Conservation (phyloP, 2,329 filamentous ascomycete species). For the Penicillium sp. region DNA sequence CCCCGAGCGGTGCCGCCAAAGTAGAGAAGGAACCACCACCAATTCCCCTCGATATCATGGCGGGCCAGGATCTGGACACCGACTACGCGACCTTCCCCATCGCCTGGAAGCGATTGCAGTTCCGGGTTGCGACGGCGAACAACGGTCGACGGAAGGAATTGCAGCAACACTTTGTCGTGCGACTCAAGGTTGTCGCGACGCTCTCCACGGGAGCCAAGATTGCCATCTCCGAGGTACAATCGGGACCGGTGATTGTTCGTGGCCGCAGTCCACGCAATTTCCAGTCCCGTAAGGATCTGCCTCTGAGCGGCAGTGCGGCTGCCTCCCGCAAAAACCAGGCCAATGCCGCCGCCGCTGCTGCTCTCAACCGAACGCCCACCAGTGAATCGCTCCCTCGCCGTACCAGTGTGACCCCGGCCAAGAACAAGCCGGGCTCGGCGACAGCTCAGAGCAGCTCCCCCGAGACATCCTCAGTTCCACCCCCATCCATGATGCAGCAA, state of each 20-base stretch:
- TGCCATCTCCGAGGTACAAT: slow-evolving; percentile 74
- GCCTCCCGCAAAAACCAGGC: slow-evolving; percentile 65
- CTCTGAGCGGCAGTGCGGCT: slow-evolving; percentile 70
- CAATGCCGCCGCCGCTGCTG: slow-evolving; percentile 23
- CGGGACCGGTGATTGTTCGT: slow-evolving; percentile 86
- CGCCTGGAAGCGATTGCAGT: slow-evolving; percentile 88
- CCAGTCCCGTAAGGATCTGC: slow-evolving; percentile 86
- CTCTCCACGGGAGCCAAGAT: slow-evolving; percentile 77
- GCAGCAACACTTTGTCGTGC: slow-evolving; percentile 90
- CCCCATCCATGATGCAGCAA: slow-evolving; percentile 22
- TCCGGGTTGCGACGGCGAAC: slow-evolving; percentile 91
- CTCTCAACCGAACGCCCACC: slow-evolving; percentile 28
- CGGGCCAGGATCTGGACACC: slow-evolving; percentile 64
- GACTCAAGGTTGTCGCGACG: slow-evolving; percentile 78
- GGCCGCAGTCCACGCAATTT: slow-evolving; percentile 93
- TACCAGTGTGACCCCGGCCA: slow-evolving; percentile 24
- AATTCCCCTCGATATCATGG: slow-evolving; percentile 64
- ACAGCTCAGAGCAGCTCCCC: slow-evolving; percentile 32
- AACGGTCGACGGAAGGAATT: slow-evolving; percentile 91
- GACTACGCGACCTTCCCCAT: slow-evolving; percentile 89
- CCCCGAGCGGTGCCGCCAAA: slow-evolving; percentile 48
- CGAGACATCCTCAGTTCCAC: slow-evolving; percentile 27
- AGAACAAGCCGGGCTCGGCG: slow-evolving; percentile 18
- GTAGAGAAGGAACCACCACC: slow-evolving; percentile 80
- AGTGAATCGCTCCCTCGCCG: slow-evolving; percentile 25